These are phyloP conservation scores for Bipolaris zeicola DNA, from an alignment of 2,329 filamentous ascomycete genomes.

Conservation along the genomic window DNA sequence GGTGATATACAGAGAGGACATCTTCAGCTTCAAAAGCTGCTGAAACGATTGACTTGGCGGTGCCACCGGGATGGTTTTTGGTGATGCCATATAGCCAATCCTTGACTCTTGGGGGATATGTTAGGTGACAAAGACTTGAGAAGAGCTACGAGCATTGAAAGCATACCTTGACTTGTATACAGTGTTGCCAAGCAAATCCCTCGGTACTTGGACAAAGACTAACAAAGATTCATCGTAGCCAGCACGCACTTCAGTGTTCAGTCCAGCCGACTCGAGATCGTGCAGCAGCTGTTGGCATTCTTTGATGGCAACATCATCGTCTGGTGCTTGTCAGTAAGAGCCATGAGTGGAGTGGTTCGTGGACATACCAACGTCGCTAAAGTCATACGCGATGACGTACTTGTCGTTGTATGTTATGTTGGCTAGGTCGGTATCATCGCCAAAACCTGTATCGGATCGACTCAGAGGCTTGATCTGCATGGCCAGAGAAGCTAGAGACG, in stretches of 20 bases:
- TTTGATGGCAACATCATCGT: conserved; percentile 24
- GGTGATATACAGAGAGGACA: conserved; percentile 74
- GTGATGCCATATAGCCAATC: conserved; percentile 85
- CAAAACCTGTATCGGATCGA: conserved; percentile 31
- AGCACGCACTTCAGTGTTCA: conserved; percentile 40
- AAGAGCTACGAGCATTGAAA: neutral
- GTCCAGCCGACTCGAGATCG: conserved; percentile 34
- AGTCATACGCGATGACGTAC: conserved; percentile 43
- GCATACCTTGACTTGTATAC: conserved; percentile 41
- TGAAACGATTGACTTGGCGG: conserved; percentile 51
- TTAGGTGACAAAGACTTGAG: neutral
- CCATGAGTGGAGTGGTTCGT: neutral
- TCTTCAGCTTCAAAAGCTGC: conserved; percentile 79
- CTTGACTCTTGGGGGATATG: conserved; percentile 63
- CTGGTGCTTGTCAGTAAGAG: conserved; percentile 16
- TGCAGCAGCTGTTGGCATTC: conserved; percentile 31
- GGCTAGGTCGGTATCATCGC: conserved; percentile 30
- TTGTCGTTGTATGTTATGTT: conserved; percentile 41
- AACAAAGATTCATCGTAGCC: conserved; percentile 40
- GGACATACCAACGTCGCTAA: conserved; percentile 32
- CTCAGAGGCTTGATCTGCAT: conserved; percentile 27
- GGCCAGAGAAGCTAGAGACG: conserved; percentile 5
- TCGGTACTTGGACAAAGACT: conserved; percentile 38
- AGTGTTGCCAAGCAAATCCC: conserved; percentile 38
- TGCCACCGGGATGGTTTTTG: conserved; percentile 61